Evolutionary conservation across 2,329 filamentous ascomycete genomes (phyloP), one percentile per base, ranked within the genome.

Genomic region (Aspergillus floridensis): DNA sequence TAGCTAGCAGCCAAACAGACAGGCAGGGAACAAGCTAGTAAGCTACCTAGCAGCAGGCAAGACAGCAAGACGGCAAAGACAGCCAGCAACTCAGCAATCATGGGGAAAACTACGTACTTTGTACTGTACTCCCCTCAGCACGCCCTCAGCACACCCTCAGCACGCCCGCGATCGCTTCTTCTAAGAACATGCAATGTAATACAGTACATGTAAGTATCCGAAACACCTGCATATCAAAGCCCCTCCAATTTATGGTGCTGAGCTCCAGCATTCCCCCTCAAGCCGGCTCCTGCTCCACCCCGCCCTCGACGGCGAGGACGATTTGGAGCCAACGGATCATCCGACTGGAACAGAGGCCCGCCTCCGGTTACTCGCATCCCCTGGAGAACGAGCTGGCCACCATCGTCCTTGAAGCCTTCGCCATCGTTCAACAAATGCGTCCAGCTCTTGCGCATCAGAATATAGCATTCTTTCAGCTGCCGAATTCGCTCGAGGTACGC

Each of bases 361-460:
- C 64, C 62, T 38, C 62, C 38, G 14, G 38, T 19, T 19, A 16
- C 60, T 48, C 68, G 63, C 59, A 68, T 59, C 24, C 64, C 62
- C 29, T 67, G 61, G 51, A 35, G 11, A 35, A 12, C 32, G 11
- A 72, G 59, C 59, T 71, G 70, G 22, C 70, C 64, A 12, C 66
- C 54, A 12, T 81, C 77, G 7, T 80, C 78, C 46, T 72, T 76
- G 65, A 86, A 81, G 0, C 90, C 91, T 5, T 96, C 91, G 4
- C 87, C 86, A 21, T 95, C 90, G 69, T 87, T 87, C 66, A 97
- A 87, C 1, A 3, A 91, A 87, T 4, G 79, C 79, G 7, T 86
- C 88, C 83, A 95, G 92, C 64, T 87, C 83, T 63, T 86, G 80
- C 70, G 26, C 26, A 29, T 29, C 26, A 29, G 7, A 2, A 6